Conservation (phyloP, 2,329 filamentous ascomycete species). For the Trichoderma sp. region DNA sequence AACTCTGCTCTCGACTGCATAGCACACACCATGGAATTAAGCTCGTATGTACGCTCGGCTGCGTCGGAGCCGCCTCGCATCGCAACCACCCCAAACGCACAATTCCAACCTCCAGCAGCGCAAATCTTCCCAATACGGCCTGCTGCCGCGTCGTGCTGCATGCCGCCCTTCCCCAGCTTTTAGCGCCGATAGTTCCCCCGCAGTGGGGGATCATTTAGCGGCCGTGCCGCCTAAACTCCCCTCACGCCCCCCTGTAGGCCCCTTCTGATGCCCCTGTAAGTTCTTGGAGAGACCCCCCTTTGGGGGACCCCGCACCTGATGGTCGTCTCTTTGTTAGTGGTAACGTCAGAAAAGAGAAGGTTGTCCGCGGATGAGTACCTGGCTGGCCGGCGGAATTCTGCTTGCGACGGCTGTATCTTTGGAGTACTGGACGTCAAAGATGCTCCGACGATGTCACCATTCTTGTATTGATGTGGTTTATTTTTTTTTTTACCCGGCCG, state of each 20-base stretch:
- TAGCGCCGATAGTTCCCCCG: constrained; percentile 26
- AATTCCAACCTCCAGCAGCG: not conserved
- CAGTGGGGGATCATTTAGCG: constrained; percentile 21
- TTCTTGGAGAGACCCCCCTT: constrained; percentile 11
- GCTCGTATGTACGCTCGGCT: constrained; percentile 23
- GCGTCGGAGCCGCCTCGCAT: constrained; percentile 6
- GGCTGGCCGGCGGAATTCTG: not conserved
- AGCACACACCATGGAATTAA: not conserved
- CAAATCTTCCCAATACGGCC: not conserved
- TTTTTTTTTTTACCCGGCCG: not conserved
- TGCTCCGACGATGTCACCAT: constrained; percentile 4
- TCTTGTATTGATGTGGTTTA: not conserved
- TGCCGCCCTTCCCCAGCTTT: constrained; percentile 26
- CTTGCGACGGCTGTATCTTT: constrained; percentile 2
- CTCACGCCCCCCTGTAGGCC: constrained; percentile 15
- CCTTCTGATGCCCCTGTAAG: not conserved
- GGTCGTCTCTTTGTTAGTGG: not conserved
- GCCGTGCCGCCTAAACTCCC: constrained; percentile 5
- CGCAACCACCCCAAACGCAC: not conserved
- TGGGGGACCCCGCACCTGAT: constrained; percentile 25
- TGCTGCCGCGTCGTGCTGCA: not conserved
- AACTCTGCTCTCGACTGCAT: not conserved
- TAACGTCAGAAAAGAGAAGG: constrained; percentile 22
- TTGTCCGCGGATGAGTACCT: constrained; percentile 17
- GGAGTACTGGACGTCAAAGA: not conserved